Percentiles rank a stretch among this genome's conserved stretches.
These are phyloP conservation scores for Penicillium vulpinum DNA, from an alignment of 2,329 filamentous ascomycete species.

Conservation along the genomic window DNA sequence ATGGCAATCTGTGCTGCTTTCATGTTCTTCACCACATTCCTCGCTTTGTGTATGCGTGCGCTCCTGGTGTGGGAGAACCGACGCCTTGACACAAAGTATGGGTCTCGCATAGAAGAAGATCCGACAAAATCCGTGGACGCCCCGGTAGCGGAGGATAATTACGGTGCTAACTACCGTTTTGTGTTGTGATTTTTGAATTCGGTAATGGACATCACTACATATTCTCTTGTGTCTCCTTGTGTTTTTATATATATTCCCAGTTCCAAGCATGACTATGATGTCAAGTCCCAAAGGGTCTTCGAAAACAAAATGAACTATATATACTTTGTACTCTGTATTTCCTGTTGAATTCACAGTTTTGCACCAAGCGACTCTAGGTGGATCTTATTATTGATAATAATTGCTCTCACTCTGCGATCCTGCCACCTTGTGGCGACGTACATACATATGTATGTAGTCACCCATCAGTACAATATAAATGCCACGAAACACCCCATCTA, in stretches of 20 bases:
- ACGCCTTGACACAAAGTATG: constrained; percentile 55
- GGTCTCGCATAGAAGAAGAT: constrained; percentile 26
- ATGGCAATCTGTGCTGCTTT: constrained; percentile 62
- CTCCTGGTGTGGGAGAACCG: constrained; percentile 62
- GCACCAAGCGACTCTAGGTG: not conserved
- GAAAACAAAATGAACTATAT: not conserved
- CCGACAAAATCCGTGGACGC: constrained; percentile 14
- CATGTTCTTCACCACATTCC: constrained; percentile 59
- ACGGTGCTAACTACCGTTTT: constrained; percentile 41
- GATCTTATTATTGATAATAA: not conserved
- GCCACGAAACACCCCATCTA: not conserved
- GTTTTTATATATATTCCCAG: not conserved
- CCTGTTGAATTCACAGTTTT: not conserved
- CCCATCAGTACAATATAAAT: not conserved
- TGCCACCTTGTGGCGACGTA: not conserved
- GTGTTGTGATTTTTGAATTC: constrained; percentile 28
- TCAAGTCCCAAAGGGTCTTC: not conserved
- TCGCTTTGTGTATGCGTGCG: constrained; percentile 56
- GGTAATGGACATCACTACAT: not conserved
- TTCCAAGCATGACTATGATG: not conserved
- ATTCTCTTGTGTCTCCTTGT: not conserved
- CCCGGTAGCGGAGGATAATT: constrained; percentile 41
- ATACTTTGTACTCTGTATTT: no score
- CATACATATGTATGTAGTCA: not conserved
- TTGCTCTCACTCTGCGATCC: not conserved